Conservation (phyloP, 2,329 filamentous ascomycete genomes). For the Aspergillus eucalypticola region DNA sequence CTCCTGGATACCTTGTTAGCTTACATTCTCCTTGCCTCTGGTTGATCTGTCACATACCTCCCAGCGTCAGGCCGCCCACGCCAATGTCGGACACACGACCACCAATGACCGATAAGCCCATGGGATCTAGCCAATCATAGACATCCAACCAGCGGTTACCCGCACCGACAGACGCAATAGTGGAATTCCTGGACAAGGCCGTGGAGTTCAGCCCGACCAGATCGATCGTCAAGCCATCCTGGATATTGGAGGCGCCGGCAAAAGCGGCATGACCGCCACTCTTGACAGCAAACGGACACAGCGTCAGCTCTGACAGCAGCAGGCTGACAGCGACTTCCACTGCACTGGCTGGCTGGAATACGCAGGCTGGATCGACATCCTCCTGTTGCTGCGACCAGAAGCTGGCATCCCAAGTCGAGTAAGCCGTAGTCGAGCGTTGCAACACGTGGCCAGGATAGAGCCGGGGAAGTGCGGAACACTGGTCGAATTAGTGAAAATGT, state of each 20-base stretch:
- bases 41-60: slow-evolving; percentile 38
- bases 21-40: slow-evolving; percentile 6
- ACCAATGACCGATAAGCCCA: slow-evolving; percentile 35
- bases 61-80: slow-evolving; percentile 24
- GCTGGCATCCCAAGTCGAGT: slow-evolving; percentile 22
- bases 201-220: slow-evolving; percentile 34
- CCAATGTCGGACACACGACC: slow-evolving; percentile 31
- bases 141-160: slow-evolving; percentile 40
- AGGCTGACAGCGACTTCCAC: slow-evolving; percentile 35
- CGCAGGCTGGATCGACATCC: slow-evolving; percentile 34
- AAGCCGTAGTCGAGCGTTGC: slow-evolving; percentile 17
- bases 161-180: slow-evolving; percentile 31
- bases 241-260: slow-evolving; percentile 54
- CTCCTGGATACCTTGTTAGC: neutral
- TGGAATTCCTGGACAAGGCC: slow-evolving; percentile 29
- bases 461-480: slow-evolving; percentile 18
- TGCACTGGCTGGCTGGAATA: slow-evolving; percentile 33
- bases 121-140: slow-evolving; percentile 33
- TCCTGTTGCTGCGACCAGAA: slow-evolving; percentile 44
- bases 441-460: slow-evolving; percentile 20
- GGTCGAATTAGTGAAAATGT: neutral
- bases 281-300: slow-evolving; percentile 55
- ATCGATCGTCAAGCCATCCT: slow-evolving; percentile 41
- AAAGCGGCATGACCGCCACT: slow-evolving; percentile 61
- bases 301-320: slow-evolving; percentile 31